Base-by-base conservation (phyloP, 129 eudicot species). In the Heracleum sosnowskyi region DNA sequence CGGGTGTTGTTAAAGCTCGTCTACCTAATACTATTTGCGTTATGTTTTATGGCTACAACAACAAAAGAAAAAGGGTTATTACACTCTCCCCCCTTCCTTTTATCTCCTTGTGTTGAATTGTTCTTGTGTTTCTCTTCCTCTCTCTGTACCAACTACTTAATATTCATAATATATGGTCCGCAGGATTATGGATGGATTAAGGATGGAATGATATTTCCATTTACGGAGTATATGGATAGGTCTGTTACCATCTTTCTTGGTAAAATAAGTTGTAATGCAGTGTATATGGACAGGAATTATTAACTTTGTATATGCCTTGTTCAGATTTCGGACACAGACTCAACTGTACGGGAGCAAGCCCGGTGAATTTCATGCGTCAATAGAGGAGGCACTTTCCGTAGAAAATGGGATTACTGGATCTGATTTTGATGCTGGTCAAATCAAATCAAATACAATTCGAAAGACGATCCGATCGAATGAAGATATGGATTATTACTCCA, bases 171-270 rank as follows among this genome's bases (percentile, higher is more conserved):
- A 15, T 46, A 46, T 69, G 72, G 34, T 78, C 64, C 29, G 80
- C 88, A 94, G 97, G 98, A 94, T 81, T 94, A 94, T 84, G 96
- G 87, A n/a, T 94, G 98, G 97, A 87, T 94, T 40, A 94, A 90
- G 81, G 89, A 89, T 33, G 97, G 98, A 53, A 90, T 94, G 97
- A 76, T 91, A 41, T 94, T 84, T 78, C 98, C 98, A 0, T 94
- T 94, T 79, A 57, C 78, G 35, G 94, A 94, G 74, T 94, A 86
- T 79, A 79, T 84, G 87, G 94, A 88, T 74, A 88, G 94, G 97
- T 93, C 69, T 73, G 84, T 81, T 46, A 29, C 0, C 70, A 28
- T 35, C 35, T 46, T 15, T 16, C 5, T 46, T 10, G 13, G 12
- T 24, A 7, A 55, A 55, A 55, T 1, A 1, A 44, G 15, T 28